These are phyloP conservation scores for Fusarium sororula DNA, from an alignment of 2,329 filamentous ascomycete species.

Conservation along the genomic window DNA sequence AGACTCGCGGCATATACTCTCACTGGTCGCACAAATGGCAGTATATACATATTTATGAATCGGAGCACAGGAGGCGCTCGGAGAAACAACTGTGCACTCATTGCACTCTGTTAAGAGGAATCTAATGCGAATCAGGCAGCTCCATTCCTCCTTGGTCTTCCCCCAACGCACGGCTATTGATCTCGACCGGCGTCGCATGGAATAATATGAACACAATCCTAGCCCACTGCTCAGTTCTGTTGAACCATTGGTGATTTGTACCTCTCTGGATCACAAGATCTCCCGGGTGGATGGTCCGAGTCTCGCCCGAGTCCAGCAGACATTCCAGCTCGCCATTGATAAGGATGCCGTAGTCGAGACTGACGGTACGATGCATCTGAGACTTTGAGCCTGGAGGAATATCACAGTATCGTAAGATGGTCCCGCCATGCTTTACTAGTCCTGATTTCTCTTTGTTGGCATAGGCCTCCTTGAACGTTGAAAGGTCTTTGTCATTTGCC, in stretches of 20 bases:
- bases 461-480: not conserved
- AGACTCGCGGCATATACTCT: not conserved
- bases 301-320: slow-evolving; percentile 11
- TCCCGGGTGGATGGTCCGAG: not conserved
- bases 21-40: not conserved
- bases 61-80: rapidly evolving
- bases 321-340: slow-evolving; percentile 10
- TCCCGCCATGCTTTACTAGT: not conserved
- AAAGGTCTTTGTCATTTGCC: not conserved
- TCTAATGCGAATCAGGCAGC: not conserved
- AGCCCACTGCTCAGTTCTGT: not conserved
- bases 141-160: not conserved
- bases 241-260: slow-evolving; percentile 18
- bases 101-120: too few relatives aligned
- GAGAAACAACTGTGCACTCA: too few relatives aligned
- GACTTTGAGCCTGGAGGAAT: not conserved
- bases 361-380: slow-evolving; percentile 21
- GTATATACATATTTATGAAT: too few relatives aligned
- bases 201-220: not conserved
- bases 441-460: not conserved
- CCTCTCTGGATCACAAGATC: slow-evolving; percentile 15
- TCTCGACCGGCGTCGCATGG: not conserved
- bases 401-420: slow-evolving; percentile 3
- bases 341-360: slow-evolving; percentile 7
- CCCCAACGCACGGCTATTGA: not conserved